Conservation (phyloP, 768 basidiomycete genomes). For the Melanogaster broomeanus region DNA sequence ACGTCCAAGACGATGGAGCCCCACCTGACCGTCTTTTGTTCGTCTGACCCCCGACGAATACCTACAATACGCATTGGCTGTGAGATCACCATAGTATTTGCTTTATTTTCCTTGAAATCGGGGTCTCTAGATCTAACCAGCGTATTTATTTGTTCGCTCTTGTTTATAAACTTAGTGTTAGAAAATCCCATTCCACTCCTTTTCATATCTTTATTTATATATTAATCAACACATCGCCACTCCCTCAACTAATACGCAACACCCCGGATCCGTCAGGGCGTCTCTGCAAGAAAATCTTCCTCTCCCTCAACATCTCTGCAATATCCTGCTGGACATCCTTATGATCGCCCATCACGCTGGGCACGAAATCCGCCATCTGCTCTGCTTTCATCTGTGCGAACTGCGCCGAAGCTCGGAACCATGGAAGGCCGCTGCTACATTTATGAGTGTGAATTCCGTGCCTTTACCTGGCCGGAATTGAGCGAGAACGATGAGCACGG, state of each 20-base stretch:
- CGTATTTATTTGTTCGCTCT: neutral
- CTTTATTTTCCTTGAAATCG: neutral
- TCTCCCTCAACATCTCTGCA: constrained; percentile 3
- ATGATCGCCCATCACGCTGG: too few species aligned
- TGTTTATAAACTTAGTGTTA: neutral
- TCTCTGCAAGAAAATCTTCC: constrained; percentile 14
- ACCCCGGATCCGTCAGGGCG: constrained; percentile 19
- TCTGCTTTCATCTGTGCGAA: too few species aligned
- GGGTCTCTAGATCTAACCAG: too few species aligned
- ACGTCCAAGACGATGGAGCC: too few species aligned
- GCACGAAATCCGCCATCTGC: too few species aligned
- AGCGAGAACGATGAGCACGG: constrained; percentile 16
- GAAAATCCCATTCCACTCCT: neutral
- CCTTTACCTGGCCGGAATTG: too few species aligned
- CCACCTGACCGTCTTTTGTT: neutral
- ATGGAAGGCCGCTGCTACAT: too few species aligned
- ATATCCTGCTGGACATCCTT: neutral
- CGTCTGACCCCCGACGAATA: constrained; percentile 32
- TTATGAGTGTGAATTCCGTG: too few species aligned
- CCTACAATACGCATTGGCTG: constrained; percentile 21
- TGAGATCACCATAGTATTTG: constrained; percentile 7
- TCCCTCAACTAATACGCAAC: constrained; percentile 16
- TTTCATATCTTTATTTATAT: too few species aligned
- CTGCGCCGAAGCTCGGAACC: too few species aligned
- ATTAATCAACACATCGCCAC: neutral